Evolutionary conservation across 2,329 filamentous ascomycete species (phyloP), one percentile per base, ranked within the genome.

Genomic region (Sclerotiophoma versabilis): DNA sequence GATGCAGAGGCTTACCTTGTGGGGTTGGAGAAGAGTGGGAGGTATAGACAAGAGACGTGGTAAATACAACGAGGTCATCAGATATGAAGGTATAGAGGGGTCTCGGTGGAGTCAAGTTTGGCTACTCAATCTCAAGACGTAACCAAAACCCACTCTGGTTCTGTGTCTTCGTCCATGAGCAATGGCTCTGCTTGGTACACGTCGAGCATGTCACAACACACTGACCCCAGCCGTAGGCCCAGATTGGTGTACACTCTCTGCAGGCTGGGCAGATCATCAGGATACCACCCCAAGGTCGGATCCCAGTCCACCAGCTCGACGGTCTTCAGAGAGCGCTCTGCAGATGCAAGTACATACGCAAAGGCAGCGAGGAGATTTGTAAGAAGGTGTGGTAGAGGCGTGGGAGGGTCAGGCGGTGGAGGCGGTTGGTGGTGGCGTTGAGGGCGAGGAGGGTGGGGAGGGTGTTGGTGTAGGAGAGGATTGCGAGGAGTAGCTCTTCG

Each of bases 41-140:
- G 84, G 52, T 90, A 87, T 71, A 84, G 84, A 64, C 87, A 89
- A 68, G 87, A 90, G 75, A 90, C 87, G 6, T 90, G 87, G 87
- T 90, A 73, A 58, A 49, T 10, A 26, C 2, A 22, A 4, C 14
- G 20, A 12, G 22, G 6, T 20, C n/a, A n/a, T n/a, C n/a, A n/a
- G 12, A 17, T 34, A 10, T 32, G 29, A 9, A 14, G 32, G 19
- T 23, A 9, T 39, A 25, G 22, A 25, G 14, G 14, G 22, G 4
- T 14, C 5, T 20, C 11, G 12, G 4, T 14, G 4, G 11, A 12
- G 8, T 19, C 17, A 42, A 29, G 5, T 15, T 12, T 23, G 11
- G 10, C 37, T 29, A 0, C 5, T 19, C 14, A 42, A 36, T 17
- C 36, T 33, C 36, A 44, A 12, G 29, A 45, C n/a, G 45, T 49